A percentile compares a stretch with the other conserved stretches of the same genome.
These are phyloP conservation scores for Microdochium nivale DNA, from an alignment of 2,329 filamentous ascomycete species.

Conservation along the genomic window DNA sequence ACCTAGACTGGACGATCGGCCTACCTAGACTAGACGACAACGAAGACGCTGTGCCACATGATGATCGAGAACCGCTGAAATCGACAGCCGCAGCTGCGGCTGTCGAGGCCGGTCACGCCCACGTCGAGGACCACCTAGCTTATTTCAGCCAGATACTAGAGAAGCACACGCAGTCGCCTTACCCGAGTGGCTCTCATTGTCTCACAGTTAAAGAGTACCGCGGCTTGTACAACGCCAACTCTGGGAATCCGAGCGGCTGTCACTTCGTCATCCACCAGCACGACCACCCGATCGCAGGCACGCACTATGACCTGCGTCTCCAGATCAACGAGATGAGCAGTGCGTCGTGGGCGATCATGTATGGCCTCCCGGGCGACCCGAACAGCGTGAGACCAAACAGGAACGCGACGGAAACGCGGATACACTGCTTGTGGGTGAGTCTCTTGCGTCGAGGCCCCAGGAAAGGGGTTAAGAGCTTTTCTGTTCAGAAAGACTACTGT, in stretches of 20 bases:
- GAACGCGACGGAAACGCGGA: constrained; percentile 53
- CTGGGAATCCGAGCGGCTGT: constrained; percentile 23
- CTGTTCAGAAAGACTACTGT: background rate
- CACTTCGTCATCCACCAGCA: constrained; percentile 68
- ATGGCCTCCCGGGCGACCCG: constrained; percentile 49
- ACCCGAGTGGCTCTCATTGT: constrained; percentile 13
- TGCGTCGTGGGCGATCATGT: constrained; percentile 57
- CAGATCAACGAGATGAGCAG: constrained; percentile 62
- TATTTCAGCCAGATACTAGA: constrained; percentile 27
- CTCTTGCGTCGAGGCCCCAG: background rate
- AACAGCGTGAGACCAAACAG: constrained; percentile 45
- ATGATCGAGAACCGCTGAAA: background rate
- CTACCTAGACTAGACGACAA: constrained; percentile 4
- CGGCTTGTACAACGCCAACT: constrained; percentile 25
- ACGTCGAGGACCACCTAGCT: constrained; percentile 27
- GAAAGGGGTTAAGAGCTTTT: background rate
- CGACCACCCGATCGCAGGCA: constrained; percentile 61
- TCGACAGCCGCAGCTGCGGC: constrained; percentile 19
- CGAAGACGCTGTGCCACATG: constrained; percentile 3
- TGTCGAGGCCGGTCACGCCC: constrained; percentile 29
- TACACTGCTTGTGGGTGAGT: constrained; percentile 51
- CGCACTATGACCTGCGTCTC: constrained; percentile 60
- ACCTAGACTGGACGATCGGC: constrained; percentile 32
- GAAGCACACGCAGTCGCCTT: constrained; percentile 12
- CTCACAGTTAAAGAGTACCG: constrained; percentile 25